A percentile compares a stretch with the other conserved stretches of the same genome.
Evolutionary conservation across 139 green algal genomes (phyloP).

Genomic region (Monoraphidium neglectum): DNA sequence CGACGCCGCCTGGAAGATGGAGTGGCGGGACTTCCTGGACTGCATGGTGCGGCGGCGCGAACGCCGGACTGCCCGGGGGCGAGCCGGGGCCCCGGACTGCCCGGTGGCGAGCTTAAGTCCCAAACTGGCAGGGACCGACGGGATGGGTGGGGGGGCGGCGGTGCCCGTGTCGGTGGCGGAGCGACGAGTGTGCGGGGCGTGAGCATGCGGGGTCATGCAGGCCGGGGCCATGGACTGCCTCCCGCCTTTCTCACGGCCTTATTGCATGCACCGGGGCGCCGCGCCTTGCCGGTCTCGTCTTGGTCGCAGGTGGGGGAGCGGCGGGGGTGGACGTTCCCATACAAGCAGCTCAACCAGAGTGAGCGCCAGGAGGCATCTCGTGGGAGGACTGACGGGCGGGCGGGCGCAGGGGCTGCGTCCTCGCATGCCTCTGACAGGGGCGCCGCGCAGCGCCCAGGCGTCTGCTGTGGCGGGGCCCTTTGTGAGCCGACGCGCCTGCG

Average conservation of each 20-base stretch:
- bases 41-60: slow-evolving; percentile 14
- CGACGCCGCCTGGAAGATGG: slow-evolving; percentile 30
- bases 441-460: too few relatives aligned
- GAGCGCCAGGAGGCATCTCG: too few relatives aligned
- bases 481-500: too few relatives aligned
- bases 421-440: too few relatives aligned
- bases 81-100: background rate
- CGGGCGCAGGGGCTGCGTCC: too few relatives aligned
- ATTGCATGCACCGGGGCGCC: background rate
- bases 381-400: too few relatives aligned
- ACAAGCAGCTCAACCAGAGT: background rate
- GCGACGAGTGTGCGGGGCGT: too few relatives aligned
- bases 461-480: too few relatives aligned
- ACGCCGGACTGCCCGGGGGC: background rate
- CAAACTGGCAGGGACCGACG: too few relatives aligned
- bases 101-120: background rate
- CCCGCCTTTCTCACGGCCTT: background rate
- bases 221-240: background rate
- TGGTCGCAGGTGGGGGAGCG: background rate
- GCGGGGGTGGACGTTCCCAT: slow-evolving; percentile 26
- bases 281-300: background rate
- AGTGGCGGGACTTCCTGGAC: slow-evolving; percentile 35
- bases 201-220: too few relatives aligned
- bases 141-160: too few relatives aligned
- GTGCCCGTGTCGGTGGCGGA: too few relatives aligned